A percentile compares a stretch with the other conserved stretches of the same genome.
Evolutionary conservation across 345 rosid species (phyloP).

Genomic region (Nephelium lappaceum): DNA sequence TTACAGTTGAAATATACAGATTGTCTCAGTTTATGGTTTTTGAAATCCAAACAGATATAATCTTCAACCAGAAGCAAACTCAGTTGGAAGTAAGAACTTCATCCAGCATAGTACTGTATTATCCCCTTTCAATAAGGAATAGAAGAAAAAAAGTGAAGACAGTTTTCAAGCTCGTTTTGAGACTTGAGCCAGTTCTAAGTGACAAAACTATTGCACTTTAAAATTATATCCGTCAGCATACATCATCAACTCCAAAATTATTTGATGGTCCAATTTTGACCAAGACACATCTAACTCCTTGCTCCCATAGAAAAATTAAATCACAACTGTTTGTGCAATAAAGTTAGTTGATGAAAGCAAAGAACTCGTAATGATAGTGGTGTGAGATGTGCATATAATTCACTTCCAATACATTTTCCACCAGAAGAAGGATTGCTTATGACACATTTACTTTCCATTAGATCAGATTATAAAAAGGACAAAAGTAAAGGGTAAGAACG

Average conservation of each 20-base stretch:
- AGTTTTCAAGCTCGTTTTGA: not conserved
- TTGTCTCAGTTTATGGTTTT: not conserved
- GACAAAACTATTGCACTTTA: not conserved
- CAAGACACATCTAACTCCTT: not conserved
- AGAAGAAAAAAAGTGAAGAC: slow-evolving; percentile 2
- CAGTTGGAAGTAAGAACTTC: not conserved
- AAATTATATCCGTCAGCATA: not conserved
- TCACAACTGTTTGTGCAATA: not conserved
- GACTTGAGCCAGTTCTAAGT: not conserved
- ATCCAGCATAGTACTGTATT: not conserved
- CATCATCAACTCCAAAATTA: not conserved
- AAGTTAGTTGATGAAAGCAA: not conserved
- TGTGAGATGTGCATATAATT: not conserved
- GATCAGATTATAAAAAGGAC: not conserved
- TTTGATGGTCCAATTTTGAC: not conserved
- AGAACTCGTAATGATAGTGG: not conserved
- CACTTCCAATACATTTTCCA: not conserved
- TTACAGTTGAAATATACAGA: slow-evolving; percentile 12
- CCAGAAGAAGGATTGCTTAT: not conserved
- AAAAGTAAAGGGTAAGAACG: not conserved
- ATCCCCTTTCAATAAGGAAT: not conserved
- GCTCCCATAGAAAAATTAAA: not conserved
- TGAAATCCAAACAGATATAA: not conserved
- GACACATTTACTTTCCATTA: not conserved
- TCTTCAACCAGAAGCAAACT: not conserved